Percentiles rank a stretch among this genome's conserved stretches.
phyloP scores from a whole-genome alignment of 768 basidiomycete species.

The Lentinula raphanica region DNA sequence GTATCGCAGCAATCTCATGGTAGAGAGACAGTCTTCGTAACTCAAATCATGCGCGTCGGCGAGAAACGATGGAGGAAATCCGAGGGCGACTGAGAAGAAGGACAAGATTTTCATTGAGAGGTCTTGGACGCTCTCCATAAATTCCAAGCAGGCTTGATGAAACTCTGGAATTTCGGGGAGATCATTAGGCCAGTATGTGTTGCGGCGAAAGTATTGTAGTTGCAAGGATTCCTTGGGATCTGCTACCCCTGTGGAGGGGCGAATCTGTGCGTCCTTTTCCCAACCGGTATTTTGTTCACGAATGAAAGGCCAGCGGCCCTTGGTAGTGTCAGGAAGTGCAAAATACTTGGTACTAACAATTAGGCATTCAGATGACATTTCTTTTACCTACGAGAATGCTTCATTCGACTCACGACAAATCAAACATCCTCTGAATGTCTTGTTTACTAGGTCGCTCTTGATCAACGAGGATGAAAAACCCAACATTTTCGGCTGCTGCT shows the following conservation, averaged over 20 bases:
- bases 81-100: neutral
- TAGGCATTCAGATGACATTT: no score
- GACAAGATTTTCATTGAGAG: neutral
- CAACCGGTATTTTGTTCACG: neutral
- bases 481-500: neutral
- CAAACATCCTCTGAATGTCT: neutral
- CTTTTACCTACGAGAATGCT: neutral
- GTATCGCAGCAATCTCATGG: neutral
- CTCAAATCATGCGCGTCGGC: neutral
- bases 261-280: constrained; percentile 2
- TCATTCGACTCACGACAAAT: neutral
- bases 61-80: neutral
- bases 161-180: neutral
- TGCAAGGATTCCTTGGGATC: constrained; percentile 5
- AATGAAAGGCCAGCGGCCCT: neutral
- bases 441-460: neutral
- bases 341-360: neutral
- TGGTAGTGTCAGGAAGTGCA: neutral
- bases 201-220: neutral
- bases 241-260: constrained; percentile 4
- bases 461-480: neutral
- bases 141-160: neutral
- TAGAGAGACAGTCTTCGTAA: neutral
- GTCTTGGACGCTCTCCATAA: neutral
- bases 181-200: constrained; percentile 2